Evolutionary conservation across 345 rosid genomes (phyloP), one percentile per base, ranked within the genome.

Genomic region (Citropsis articulata): DNA sequence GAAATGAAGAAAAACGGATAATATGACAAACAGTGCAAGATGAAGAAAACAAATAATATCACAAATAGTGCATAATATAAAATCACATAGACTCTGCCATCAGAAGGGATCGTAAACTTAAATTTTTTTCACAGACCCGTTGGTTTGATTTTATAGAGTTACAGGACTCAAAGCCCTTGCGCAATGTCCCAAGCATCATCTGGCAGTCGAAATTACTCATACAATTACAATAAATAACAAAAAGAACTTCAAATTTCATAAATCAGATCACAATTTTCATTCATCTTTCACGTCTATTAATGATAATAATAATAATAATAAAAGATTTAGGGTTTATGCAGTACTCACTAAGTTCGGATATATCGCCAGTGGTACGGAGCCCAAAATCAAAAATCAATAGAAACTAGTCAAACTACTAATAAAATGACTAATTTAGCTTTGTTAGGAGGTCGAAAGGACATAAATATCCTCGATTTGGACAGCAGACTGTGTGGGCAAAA

Each of bases 151-250:
- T n/a, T 33, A 36, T 18, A 55, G 16, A 62, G 30, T 38, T 31
- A 56, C 38, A 36, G 81, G 75, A 71, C 80, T 83, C 83, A 83
- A 83, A 78, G 83, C 86, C 84, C 80, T 83, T 71, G 86, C 80
- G 83, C 83, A 83, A 74, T 69, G 36, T 73, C 78, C 86, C 73
- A 69, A 74, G 55, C 83, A 74, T 83, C 81, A 77, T 66, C 25
- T 71, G 75, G 83, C 66, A 74, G 72, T 76, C 45, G 25, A 22
- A 65, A 38, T 35, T 16, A n/a, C 9, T 18, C 21, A 1, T 45
- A 12, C 13, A 28, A 63, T 22, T 28, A n/a, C 45, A 30, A 27
- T 40, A 42, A 25, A 40, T 8, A 3, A 66, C n/a, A 66, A 66
- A 1, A 31, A 22, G 4, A 66, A 66, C 16, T 66, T 66, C 48